Evolutionary conservation across 345 rosid species (phyloP).

Genomic region (Eucalyptus virginea): DNA sequence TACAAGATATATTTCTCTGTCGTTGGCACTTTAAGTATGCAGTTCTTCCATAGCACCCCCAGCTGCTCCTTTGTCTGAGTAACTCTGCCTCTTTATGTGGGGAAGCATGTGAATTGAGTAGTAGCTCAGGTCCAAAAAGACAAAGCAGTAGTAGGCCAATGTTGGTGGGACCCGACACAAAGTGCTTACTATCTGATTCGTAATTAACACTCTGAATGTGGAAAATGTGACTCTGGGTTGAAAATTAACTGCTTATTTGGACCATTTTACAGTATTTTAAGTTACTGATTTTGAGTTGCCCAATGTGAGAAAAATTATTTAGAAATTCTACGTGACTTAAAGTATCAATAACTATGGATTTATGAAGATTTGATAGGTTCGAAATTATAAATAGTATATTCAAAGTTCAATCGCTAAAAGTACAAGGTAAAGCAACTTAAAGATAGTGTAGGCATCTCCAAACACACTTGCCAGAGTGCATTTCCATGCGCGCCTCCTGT

Average conservation of each 20-base stretch:
- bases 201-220: not conserved
- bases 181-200: not conserved
- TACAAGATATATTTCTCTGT: not conserved
- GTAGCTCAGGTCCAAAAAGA: not conserved
- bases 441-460: not conserved
- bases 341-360: not conserved
- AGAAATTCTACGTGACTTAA: not conserved
- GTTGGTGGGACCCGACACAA: not conserved
- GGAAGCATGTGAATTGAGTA: not conserved
- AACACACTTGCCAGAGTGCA: not conserved
- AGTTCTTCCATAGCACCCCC: not conserved
- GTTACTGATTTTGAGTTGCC: not conserved
- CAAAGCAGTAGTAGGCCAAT: not conserved
- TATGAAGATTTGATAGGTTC: not conserved
- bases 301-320: not conserved
- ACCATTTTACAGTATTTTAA: not conserved
- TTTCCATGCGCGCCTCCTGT: not conserved
- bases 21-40: not conserved
- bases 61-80: not conserved
- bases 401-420: not conserved
- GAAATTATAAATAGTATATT: not conserved
- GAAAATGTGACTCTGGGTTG: not conserved
- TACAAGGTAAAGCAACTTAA: not conserved
- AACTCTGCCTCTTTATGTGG: not conserved
- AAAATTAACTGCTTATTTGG: not conserved